These are phyloP conservation scores for Garcia nutans DNA, from an alignment of 345 rosid species.

Conservation along the genomic window DNA sequence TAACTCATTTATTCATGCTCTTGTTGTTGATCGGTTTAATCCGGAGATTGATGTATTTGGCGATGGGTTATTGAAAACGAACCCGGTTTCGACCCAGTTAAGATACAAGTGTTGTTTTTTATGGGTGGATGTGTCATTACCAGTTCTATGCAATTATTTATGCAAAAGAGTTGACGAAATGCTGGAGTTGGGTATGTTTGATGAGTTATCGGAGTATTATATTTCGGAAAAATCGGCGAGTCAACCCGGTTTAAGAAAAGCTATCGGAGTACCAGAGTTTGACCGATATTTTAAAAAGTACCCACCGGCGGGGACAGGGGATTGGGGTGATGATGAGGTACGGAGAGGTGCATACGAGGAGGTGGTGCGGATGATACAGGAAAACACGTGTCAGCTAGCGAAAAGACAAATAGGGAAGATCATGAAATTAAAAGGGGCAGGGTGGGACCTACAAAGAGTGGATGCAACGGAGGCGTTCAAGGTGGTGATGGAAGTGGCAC, in stretches of 20 bases:
- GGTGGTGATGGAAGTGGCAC: slow-evolving; percentile 23
- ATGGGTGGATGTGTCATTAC: slow-evolving; percentile 76
- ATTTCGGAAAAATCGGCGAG: slow-evolving; percentile 25
- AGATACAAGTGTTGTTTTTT: slow-evolving; percentile 77
- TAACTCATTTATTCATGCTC: slow-evolving; percentile 75
- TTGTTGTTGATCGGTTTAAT: slow-evolving; percentile 54
- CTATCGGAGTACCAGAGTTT: slow-evolving; percentile 94
- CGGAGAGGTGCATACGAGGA: slow-evolving; percentile 52
- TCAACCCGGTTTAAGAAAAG: slow-evolving; percentile 58
- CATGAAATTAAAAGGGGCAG: slow-evolving; percentile 43
- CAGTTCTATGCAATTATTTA: slow-evolving; percentile 61
- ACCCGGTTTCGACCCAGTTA: slow-evolving; percentile 38
- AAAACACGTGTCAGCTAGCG: slow-evolving; percentile 76
- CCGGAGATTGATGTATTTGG: slow-evolving; percentile 48
- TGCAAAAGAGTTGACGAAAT: slow-evolving; percentile 77
- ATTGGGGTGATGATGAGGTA: slow-evolving; percentile 21
- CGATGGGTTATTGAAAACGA: slow-evolving; percentile 20
- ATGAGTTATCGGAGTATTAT: slow-evolving; percentile 57
- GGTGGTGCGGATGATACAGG: slow-evolving; percentile 69
- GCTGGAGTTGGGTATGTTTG: slow-evolving; percentile 86
- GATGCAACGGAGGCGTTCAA: slow-evolving; percentile 68
- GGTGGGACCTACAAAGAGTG: slow-evolving; percentile 73
- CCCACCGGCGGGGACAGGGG: slow-evolving; percentile 34
- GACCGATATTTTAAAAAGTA: slow-evolving; percentile 48
- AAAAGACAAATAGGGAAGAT: slow-evolving; percentile 75